These are phyloP conservation scores for Boletellus deceptivus DNA, from an alignment of 1,284 basidiomycete species.

Conservation along the genomic window DNA sequence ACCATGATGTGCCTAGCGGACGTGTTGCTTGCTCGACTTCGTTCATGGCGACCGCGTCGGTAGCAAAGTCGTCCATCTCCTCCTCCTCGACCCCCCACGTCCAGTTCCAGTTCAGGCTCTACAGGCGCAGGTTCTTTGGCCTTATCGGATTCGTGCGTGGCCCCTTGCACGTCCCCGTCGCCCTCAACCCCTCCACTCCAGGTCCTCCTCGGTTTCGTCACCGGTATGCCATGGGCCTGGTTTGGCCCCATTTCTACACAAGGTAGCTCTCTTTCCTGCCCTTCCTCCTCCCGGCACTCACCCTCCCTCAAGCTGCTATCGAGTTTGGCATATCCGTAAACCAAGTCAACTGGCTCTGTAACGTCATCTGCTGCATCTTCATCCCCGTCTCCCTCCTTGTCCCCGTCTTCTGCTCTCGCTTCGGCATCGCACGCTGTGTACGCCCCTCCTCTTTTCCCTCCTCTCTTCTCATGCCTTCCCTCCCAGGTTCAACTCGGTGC, in stretches of 20 bases:
- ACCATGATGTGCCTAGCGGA: neutral
- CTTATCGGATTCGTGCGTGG: constrained; percentile 55
- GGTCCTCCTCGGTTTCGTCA: constrained; percentile 59
- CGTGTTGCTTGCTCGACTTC: no score
- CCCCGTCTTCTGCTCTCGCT: constrained; percentile 54
- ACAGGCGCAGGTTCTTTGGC: constrained; percentile 65
- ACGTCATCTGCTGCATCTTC: constrained; percentile 59
- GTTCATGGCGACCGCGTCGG: neutral
- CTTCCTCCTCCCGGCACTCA: neutral
- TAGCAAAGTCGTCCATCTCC: neutral
- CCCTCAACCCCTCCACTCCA: constrained; percentile 34
- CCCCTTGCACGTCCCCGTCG: neutral
- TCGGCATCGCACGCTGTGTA: constrained; percentile 61
- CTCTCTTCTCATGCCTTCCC: neutral
- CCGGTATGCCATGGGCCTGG: constrained; percentile 67
- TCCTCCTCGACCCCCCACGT: neutral
- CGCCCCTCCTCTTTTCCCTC: constrained; percentile 19
- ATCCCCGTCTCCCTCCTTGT: constrained; percentile 58
- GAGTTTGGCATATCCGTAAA: constrained; percentile 64
- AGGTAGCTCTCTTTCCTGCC: constrained; percentile 38
- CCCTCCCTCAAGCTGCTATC: constrained; percentile 42
- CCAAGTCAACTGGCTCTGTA: constrained; percentile 76
- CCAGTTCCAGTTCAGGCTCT: constrained; percentile 49
- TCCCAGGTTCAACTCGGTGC: constrained; percentile 52
- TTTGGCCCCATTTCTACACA: constrained; percentile 75